Evolutionary conservation across 495 filamentous ascomycete genomes (phyloP), one percentile per base, ranked within the genome.

Genomic region (Penicillium silybi): DNA sequence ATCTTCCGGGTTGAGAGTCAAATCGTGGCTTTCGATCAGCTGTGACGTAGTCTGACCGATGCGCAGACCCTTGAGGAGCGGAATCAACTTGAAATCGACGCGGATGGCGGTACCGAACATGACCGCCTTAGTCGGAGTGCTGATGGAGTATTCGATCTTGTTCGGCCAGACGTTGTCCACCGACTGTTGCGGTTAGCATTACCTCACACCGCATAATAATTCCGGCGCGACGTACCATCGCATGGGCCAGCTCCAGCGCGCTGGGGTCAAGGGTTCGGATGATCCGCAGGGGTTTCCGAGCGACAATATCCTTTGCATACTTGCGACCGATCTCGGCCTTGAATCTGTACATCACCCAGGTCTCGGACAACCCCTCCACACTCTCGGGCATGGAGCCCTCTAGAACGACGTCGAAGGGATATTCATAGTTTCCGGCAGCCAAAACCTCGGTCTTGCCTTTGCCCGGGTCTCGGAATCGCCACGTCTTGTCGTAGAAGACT

Each of bases 111-210:
- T 95, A 34, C 93, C 93, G 57, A 96, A 96, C 8, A 95, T 85
- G 49, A 93, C 85, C 0, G 91, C 92, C 62, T 95, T 96, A 47
- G 86, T 89, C 2, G 93, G 92, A 7, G 92, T 85, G 52, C 85
- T 84, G 50, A 98, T 86, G 6, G 87, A 87, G 66, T 97, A 97
- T 62, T 93, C 85, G 59, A 97, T 81, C 74, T 98, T 98, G 69
- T 92, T 88, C 10, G 88, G 83, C 93, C 93, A 98, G 48, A 93
- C 81, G 61, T 95, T 95, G 66, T 95, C 88, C 46, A 95, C 85
- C n/a, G 86, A 79, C 81, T 84, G 52, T 37, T 6, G 25, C 32
- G 52, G 53, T 64, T 46, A 56, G 57, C 38, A 48, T 34, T 16
- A 23, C 19, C 32, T 34, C n/a, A 37, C 20, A 50, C 27, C 16